Base-by-base conservation (phyloP, 176 grass and related monocot species). In the Aegilops tauschii region DNA sequence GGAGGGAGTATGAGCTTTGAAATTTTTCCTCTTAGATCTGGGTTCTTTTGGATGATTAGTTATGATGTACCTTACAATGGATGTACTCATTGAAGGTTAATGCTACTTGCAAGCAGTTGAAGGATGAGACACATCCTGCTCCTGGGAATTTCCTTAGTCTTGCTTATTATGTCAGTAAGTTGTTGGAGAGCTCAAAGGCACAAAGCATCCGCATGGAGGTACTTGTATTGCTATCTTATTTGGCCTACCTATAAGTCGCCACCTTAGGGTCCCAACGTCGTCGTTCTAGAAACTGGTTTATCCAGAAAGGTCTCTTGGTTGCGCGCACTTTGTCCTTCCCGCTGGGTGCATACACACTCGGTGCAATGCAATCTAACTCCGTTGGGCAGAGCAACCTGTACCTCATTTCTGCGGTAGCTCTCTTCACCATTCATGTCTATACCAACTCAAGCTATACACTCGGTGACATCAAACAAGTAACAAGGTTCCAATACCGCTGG, bases 301-400 rank as follows among this genome's bases (percentile, higher is more conserved):
- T 68, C 45, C 86, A 82, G 14, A 67, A 76, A 0, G 79, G 32
- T 12, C 17, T 87, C n/a, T 25, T 82, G 4, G 45, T 11, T 0
- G 23, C 70, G 0, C 11, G 30, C 32, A 1, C 30, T 1, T 11
- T 76, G 34, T 66, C 71, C 12, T 69, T 12, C 61, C 66, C 61
- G 27, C 4, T 82, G 11, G 4, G 28, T 40, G 21, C 45, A 14
- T 77, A 87, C 69, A 54, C 45, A 8, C 44, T 82, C 3, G 86
- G 86, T n/a, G 58, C 35, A 0, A 82, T 87, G 86, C 70, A 77
- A 3, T 69, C 79, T 5, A 21, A 73, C 37, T 68, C 86, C 0
- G 0, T 71, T 0, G 32, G 21, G 17, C 7, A 61, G 25, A 82
- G 61, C 23, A 18, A 2, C 11, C 12, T 69, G 70, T 82, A 69